Conservation (phyloP, 129 eudicot species). For the Deinandra increscens region DNA sequence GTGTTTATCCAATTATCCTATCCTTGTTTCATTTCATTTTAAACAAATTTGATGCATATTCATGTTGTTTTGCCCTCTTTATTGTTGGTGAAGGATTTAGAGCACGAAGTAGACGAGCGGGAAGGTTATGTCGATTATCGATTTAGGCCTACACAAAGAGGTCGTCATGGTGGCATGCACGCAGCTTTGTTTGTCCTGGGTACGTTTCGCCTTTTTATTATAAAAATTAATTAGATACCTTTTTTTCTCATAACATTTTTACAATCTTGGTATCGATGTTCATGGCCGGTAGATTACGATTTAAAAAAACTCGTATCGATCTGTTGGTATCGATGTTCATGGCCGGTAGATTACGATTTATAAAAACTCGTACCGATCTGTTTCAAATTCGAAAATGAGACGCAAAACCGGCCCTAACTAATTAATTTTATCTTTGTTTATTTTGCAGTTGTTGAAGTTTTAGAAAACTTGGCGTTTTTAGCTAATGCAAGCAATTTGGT, state of each 20-base stretch:
- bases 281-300: too few relatives aligned
- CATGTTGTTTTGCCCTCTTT: neutral
- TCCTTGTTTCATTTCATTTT: neutral
- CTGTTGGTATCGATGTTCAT: too few relatives aligned
- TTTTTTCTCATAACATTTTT: too few relatives aligned
- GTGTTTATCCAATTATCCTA: too few relatives aligned
- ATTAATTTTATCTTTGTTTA: too few relatives aligned
- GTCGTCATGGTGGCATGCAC: constrained; percentile 74
- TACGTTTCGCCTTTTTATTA: neutral
- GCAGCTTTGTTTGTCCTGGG: constrained; percentile 79
- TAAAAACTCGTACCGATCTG: too few relatives aligned
- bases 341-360: too few relatives aligned
- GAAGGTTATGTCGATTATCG: constrained; percentile 80
- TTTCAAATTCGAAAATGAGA: too few relatives aligned
- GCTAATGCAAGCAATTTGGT: constrained; percentile 94
- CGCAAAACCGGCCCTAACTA: too few relatives aligned
- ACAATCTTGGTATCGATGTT: too few relatives aligned
- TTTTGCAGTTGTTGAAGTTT: constrained; percentile 56
- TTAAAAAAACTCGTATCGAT: too few relatives aligned
- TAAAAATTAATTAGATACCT: too few relatives aligned
- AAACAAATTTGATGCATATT: neutral
- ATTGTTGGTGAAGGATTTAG: constrained; percentile 52
- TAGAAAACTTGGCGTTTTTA: constrained; percentile 74
- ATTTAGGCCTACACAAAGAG: constrained; percentile 46
- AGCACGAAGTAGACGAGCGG: constrained; percentile 44